These are phyloP conservation scores for Vishniacozyma victoriae DNA, from an alignment of 768 basidiomycete genomes.

Conservation along the genomic window DNA sequence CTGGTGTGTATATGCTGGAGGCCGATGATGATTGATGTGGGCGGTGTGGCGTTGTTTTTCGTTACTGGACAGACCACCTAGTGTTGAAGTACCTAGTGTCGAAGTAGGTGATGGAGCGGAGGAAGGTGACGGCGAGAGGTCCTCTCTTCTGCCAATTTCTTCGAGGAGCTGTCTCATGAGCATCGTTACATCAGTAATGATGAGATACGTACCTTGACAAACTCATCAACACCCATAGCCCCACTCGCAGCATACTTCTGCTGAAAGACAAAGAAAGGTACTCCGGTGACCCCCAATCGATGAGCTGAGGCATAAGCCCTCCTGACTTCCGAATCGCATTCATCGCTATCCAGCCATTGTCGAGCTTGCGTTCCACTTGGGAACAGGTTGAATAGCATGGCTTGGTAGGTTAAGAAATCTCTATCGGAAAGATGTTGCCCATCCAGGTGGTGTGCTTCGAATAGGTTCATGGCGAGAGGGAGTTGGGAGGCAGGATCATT, in stretches of 20 bases:
- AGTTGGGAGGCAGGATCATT: conserved; percentile 12
- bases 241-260: conserved; percentile 29
- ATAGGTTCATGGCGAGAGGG: conserved; percentile 20
- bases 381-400: conserved; percentile 21
- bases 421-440: conserved; percentile 3
- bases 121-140: too few species aligned
- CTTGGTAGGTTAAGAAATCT: conserved; percentile 14
- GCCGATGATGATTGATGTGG: too few species aligned
- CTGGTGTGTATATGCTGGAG: too few species aligned
- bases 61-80: too few species aligned
- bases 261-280: conserved; percentile 36
- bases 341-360: conserved; percentile 16
- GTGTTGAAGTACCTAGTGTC: too few species aligned
- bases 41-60: not conserved
- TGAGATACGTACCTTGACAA: conserved; percentile 31
- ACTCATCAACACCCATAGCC: conserved; percentile 26
- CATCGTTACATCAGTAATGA: too few species aligned
- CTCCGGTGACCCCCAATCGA: conserved; percentile 26
- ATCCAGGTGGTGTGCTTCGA: conserved; percentile 12
- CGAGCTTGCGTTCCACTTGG: conserved; percentile 4
- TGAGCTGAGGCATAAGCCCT: conserved; percentile 18
- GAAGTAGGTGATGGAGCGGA: too few species aligned
- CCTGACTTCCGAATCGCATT: conserved; percentile 25
- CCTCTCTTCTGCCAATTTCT: conserved; percentile 12
- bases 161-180: conserved; percentile 6